Conservation (phyloP, 257 asterid genomes). For the Gentiana macrophylla region DNA sequence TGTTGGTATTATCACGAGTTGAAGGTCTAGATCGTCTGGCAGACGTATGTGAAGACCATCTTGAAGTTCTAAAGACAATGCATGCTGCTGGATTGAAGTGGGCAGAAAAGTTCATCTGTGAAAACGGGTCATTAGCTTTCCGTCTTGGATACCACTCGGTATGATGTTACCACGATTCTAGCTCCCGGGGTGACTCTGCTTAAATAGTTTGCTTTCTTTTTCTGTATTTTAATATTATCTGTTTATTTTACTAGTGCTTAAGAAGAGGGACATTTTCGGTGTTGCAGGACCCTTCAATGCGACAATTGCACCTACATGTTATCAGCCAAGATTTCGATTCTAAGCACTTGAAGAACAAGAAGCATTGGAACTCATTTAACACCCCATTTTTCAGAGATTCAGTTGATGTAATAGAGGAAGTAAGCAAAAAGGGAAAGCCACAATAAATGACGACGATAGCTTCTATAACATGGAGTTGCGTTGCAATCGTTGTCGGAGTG, state of each 20-base stretch:
- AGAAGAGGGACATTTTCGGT: conserved; percentile 4
- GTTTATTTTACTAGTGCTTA: not conserved
- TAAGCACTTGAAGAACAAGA: conserved; percentile 61
- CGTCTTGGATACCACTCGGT: conserved; percentile 97
- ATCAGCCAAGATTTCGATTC: conserved; percentile 92
- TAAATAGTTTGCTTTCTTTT: not conserved
- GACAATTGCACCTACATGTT: conserved; percentile 88
- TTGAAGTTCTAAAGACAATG: conserved; percentile 53
- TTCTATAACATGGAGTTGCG: conserved; percentile 51
- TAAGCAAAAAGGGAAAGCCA: conserved; percentile 35
- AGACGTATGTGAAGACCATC: conserved; percentile 48
- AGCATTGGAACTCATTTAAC: conserved; percentile 91
- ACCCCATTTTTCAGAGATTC: conserved; percentile 77
- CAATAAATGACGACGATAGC: conserved; percentile 25
- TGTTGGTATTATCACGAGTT: conserved; percentile 61
- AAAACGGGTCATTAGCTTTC: conserved; percentile 42
- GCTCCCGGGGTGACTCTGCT: too few species aligned
- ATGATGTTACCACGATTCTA: not conserved
- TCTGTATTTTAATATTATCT: not conserved
- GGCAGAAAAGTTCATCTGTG: conserved; percentile 50
- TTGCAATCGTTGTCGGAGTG: conserved; percentile 82
- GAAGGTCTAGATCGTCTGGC: conserved; percentile 66
- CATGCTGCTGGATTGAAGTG: conserved; percentile 68
- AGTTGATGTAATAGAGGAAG: conserved; percentile 62
- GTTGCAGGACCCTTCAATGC: conserved; percentile 77